Conservation (phyloP, 345 rosid species). For the Zanthoxylum bungeanum region DNA sequence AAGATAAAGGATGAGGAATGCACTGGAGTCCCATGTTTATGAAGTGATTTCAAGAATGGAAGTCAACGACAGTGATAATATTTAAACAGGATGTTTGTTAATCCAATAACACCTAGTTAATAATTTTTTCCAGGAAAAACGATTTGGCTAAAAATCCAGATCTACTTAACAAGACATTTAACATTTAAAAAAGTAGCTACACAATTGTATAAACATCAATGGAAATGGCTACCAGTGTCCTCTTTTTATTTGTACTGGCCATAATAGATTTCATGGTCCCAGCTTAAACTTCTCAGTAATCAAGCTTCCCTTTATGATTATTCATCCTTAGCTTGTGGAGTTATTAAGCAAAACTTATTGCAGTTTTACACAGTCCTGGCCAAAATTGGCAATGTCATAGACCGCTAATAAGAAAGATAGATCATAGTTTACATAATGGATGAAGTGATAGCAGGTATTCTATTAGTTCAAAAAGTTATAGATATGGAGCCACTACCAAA, state of each 20-base stretch:
- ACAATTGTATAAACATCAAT: neutral
- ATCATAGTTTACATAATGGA: neutral
- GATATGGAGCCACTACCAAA: neutral
- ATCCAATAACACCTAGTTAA: neutral
- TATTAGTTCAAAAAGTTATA: neutral
- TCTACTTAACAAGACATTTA: neutral
- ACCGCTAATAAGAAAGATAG: neutral
- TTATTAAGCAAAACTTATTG: neutral
- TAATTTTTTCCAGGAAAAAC: neutral
- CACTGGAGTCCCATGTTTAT: neutral
- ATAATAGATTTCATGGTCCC: neutral
- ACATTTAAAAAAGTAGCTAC: neutral
- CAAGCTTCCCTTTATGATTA: neutral
- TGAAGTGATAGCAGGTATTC: neutral
- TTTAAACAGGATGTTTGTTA: neutral
- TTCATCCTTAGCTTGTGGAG: neutral
- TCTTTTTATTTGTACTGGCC: neutral
- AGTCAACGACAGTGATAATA: neutral
- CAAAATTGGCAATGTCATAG: neutral
- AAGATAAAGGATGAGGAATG: neutral
- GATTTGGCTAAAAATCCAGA: neutral
- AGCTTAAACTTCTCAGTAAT: neutral
- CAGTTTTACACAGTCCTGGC: neutral
- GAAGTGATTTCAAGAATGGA: neutral
- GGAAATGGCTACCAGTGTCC: neutral